Evolutionary conservation across 306 rosid genomes (phyloP).

Genomic region (Quercus parvula): DNA sequence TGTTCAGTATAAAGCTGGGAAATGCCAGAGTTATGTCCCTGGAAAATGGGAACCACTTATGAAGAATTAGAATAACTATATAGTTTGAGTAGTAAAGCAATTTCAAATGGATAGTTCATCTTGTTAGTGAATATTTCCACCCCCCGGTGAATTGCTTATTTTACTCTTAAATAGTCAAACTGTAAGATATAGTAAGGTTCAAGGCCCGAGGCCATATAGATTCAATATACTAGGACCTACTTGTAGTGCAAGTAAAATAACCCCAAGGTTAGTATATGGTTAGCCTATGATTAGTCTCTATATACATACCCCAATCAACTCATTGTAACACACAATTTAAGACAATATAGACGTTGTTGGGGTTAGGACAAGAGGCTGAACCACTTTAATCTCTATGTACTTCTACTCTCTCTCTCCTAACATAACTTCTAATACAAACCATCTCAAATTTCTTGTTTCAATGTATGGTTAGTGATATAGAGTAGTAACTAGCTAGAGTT

Average conservation of each 20-base stretch:
- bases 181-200: not conserved
- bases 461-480: not conserved
- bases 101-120: not conserved
- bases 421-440: too few species aligned
- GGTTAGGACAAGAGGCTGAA: too few species aligned
- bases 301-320: too few species aligned
- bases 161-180: not conserved
- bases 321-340: too few species aligned
- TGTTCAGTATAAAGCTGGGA: constrained; percentile 64
- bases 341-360: too few species aligned
- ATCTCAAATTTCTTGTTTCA: not conserved
- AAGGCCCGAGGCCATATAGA: too few species aligned
- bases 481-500: not conserved
- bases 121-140: not conserved
- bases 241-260: too few species aligned
- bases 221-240: too few species aligned
- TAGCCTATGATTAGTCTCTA: too few species aligned
- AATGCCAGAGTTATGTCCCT: constrained; percentile 75
- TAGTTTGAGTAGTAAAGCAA: not conserved
- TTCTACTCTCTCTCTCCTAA: too few species aligned
- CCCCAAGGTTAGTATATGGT: too few species aligned
- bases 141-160: not conserved
- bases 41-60: constrained; percentile 14
- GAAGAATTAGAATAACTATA: not conserved
- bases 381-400: too few species aligned